A percentile compares a stretch with the other conserved stretches of the same genome.
Evolutionary conservation across 139 green algal genomes (phyloP).

Genomic region (Coccomyxa sp.): DNA sequence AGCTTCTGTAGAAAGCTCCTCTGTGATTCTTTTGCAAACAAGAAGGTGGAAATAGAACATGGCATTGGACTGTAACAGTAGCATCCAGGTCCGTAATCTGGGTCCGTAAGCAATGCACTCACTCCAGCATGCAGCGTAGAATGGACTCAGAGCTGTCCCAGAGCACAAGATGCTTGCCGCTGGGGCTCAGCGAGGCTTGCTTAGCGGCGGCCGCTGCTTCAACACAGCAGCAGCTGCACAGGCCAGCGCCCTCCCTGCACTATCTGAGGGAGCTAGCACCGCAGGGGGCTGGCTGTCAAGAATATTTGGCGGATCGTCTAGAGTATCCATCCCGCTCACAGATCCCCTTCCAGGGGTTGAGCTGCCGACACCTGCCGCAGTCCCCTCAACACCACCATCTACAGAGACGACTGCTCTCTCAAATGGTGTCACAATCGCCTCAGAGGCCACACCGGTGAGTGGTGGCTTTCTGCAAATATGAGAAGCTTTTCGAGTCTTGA

Average conservation of each 20-base stretch:
- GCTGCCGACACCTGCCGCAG: constrained; percentile 13
- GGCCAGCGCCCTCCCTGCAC: not conserved
- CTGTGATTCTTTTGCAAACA: not conserved
- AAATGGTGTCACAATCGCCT: constrained; percentile 86
- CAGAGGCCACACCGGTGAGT: constrained; percentile 75
- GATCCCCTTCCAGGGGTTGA: constrained; percentile 65
- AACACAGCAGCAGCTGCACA: not conserved
- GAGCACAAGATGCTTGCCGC: not conserved
- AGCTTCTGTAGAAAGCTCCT: not conserved
- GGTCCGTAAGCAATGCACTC: not conserved
- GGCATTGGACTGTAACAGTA: not conserved
- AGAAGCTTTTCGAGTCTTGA: too few relatives aligned
- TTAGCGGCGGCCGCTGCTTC: not conserved
- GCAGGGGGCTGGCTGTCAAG: not conserved
- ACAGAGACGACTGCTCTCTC: constrained; percentile 79
- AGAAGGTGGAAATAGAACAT: too few relatives aligned
- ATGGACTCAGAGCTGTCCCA: too few relatives aligned
- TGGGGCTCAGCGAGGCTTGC: not conserved
- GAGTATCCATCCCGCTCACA: constrained; percentile 57
- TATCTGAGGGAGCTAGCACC: not conserved
- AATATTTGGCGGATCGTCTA: constrained; percentile 28
- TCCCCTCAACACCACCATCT: constrained; percentile 30
- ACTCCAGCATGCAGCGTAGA: not conserved
- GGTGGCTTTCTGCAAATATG: too few relatives aligned
- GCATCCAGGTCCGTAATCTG: not conserved